These are phyloP conservation scores for Nevesoporus exiguus DNA, from an alignment of 768 basidiomycete species.

Conservation along the genomic window DNA sequence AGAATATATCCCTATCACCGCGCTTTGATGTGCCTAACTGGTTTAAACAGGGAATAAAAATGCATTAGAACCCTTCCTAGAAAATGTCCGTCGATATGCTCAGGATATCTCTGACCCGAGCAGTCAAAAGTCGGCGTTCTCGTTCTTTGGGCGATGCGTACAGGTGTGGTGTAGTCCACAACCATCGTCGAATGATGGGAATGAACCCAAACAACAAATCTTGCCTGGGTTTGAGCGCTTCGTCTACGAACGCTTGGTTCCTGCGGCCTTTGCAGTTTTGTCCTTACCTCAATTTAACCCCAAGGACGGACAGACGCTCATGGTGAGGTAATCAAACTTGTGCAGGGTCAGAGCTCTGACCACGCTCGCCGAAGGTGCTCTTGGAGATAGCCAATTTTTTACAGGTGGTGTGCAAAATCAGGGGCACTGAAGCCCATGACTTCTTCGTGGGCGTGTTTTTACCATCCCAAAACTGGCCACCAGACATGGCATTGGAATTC, in stretches of 20 bases:
- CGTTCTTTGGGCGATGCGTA: slow-evolving; percentile 70
- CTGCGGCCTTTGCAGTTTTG: slow-evolving; percentile 77
- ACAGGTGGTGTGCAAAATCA: slow-evolving; percentile 69
- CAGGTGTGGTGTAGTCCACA: slow-evolving; percentile 62
- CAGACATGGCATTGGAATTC: slow-evolving; percentile 73
- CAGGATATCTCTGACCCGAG: slow-evolving; percentile 72
- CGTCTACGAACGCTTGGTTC: slow-evolving; percentile 83
- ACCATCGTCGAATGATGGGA: slow-evolving; percentile 31
- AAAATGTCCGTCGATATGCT: slow-evolving; percentile 67
- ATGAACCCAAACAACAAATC: slow-evolving; percentile 33
- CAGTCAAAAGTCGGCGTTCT: slow-evolving; percentile 76
- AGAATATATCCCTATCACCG: slow-evolving; percentile 24
- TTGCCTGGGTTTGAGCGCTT: slow-evolving; percentile 92
- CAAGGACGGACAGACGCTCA: slow-evolving; percentile 82
- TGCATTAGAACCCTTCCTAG: slow-evolving; percentile 70
- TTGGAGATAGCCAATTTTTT: slow-evolving; percentile 86
- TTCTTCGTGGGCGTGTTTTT: slow-evolving; percentile 79
- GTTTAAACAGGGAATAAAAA: slow-evolving; percentile 53
- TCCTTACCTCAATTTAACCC: slow-evolving; percentile 78
- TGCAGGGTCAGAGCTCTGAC: neutral
- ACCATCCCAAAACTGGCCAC: slow-evolving; percentile 86
- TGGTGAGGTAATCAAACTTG: slow-evolving; percentile 47
- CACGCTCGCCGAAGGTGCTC: slow-evolving; percentile 55
- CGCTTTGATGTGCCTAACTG: neutral
- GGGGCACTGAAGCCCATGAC: slow-evolving; percentile 79